Evolutionary conservation across 441 rosid genomes (phyloP).

Genomic region (Gossypium schwendimanii): DNA sequence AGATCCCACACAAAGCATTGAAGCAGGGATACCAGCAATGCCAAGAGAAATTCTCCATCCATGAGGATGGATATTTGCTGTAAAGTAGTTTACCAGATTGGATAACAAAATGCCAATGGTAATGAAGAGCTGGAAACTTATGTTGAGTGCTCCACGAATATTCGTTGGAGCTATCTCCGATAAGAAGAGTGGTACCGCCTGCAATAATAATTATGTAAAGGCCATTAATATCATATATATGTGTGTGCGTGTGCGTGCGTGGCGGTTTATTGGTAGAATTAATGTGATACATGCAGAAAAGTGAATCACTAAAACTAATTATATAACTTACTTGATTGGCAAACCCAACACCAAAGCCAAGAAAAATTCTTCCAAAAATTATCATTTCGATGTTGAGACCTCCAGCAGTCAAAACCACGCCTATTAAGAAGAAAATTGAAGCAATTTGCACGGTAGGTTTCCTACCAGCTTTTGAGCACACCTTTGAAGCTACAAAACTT

Average conservation of each 20-base stretch:
- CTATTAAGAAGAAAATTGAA: slow-evolving; percentile 27
- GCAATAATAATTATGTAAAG: neutral
- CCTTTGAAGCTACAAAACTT: slow-evolving; percentile 34
- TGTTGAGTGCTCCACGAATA: slow-evolving; percentile 56
- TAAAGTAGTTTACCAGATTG: slow-evolving; percentile 44
- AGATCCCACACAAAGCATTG: slow-evolving; percentile 42
- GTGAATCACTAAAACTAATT: neutral
- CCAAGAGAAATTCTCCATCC: slow-evolving; percentile 61
- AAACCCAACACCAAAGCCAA: slow-evolving; percentile 39
- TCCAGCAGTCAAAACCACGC: slow-evolving; percentile 22
- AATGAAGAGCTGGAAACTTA: slow-evolving; percentile 55
- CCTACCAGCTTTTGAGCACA: slow-evolving; percentile 29
- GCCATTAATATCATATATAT: neutral
- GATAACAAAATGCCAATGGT: slow-evolving; percentile 57
- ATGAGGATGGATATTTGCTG: slow-evolving; percentile 34
- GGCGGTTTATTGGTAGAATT: neutral
- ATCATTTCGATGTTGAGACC: slow-evolving; percentile 21
- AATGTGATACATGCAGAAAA: neutral
- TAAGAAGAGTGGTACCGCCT: slow-evolving; percentile 63
- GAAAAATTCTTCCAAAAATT: slow-evolving; percentile 32
- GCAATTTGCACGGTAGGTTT: slow-evolving; percentile 36
- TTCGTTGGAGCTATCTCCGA: slow-evolving; percentile 59
- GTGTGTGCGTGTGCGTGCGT: neutral
- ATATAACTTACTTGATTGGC: slow-evolving; percentile 31
- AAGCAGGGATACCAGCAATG: slow-evolving; percentile 45